Evolutionary conservation across 2,329 filamentous ascomycete genomes (phyloP).

Genomic region (Cercospora zeae-maydis): DNA sequence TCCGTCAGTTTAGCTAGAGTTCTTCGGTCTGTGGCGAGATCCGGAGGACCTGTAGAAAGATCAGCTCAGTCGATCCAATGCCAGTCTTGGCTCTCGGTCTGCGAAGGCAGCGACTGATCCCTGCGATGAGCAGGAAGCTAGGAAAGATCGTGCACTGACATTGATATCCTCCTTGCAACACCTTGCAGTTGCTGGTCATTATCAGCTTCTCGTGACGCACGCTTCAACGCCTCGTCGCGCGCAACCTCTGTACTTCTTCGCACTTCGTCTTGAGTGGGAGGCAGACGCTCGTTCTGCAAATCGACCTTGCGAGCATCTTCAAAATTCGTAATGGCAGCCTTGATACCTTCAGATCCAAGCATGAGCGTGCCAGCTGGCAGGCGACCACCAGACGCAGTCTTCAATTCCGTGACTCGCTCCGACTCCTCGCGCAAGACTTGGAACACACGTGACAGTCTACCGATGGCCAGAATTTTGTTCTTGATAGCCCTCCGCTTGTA

Average conservation of each 20-base stretch:
- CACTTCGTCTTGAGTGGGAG: constrained; percentile 89
- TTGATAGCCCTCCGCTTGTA: constrained; percentile 96
- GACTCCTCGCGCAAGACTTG: constrained; percentile 97
- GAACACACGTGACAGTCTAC: constrained; percentile 93
- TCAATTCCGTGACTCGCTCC: constrained; percentile 93
- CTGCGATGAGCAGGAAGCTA: constrained; percentile 15
- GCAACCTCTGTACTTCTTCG: constrained; percentile 77
- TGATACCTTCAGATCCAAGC: constrained; percentile 96
- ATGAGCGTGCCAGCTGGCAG: constrained; percentile 94
- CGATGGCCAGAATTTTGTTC: constrained; percentile 99
- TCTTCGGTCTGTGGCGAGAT: constrained; percentile 12
- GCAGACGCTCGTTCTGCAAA: constrained; percentile 90
- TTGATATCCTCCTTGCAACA: constrained; percentile 88
- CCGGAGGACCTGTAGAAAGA: constrained; percentile 18
- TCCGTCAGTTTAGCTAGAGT: neutral
- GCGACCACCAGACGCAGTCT: constrained; percentile 89
- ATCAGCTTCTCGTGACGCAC: constrained; percentile 82
- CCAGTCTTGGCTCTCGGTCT: constrained; percentile 16
- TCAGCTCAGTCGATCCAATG: constrained; percentile 15
- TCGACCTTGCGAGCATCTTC: constrained; percentile 97
- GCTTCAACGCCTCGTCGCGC: constrained; percentile 75
- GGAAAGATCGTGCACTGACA: constrained; percentile 56
- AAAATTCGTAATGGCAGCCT: constrained; percentile 94
- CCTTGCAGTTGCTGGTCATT: constrained; percentile 85
- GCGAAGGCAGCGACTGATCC: constrained; percentile 11